Percentiles rank a stretch among this genome's conserved stretches.
phyloP scores from a whole-genome alignment of 768 basidiomycete species.

The Tricholoma sp. region DNA sequence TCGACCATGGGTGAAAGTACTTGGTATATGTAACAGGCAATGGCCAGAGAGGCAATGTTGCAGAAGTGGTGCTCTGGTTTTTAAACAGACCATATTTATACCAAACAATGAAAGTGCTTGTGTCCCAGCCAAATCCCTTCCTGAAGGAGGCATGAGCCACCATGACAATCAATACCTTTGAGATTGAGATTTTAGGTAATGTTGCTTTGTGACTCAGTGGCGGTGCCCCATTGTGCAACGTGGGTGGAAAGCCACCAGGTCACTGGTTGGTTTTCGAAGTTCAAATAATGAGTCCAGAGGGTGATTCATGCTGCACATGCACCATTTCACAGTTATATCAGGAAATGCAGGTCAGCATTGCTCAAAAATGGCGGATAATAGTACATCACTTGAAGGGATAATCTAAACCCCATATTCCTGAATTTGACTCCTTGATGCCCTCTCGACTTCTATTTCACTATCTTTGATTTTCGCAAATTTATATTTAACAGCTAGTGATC shows the following conservation, averaged over 20 bases:
- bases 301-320: not conserved
- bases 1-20: too few relatives aligned
- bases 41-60: constrained; percentile 7
- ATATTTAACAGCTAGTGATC: too few relatives aligned
- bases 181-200: not conserved
- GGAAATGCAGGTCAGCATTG: not conserved
- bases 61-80: not conserved
- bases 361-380: not conserved
- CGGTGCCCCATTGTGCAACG: not conserved
- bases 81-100: constrained; percentile 4
- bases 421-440: too few relatives aligned
- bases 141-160: not conserved
- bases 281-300: not conserved
- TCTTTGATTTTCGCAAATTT: too few relatives aligned
- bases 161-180: constrained; percentile 7
- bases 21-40: too few relatives aligned
- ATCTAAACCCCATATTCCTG: not conserved
- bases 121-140: not conserved
- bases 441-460: too few relatives aligned
- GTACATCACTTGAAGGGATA: not conserved
- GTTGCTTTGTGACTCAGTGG: constrained; percentile 7
- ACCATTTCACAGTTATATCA: not conserved
- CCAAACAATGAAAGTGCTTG: not conserved
- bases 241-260: not conserved
- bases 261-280: not conserved